Evolutionary conservation across 2,329 filamentous ascomycete species (phyloP).

Genomic region (Clarireedia homoeocarpa): DNA sequence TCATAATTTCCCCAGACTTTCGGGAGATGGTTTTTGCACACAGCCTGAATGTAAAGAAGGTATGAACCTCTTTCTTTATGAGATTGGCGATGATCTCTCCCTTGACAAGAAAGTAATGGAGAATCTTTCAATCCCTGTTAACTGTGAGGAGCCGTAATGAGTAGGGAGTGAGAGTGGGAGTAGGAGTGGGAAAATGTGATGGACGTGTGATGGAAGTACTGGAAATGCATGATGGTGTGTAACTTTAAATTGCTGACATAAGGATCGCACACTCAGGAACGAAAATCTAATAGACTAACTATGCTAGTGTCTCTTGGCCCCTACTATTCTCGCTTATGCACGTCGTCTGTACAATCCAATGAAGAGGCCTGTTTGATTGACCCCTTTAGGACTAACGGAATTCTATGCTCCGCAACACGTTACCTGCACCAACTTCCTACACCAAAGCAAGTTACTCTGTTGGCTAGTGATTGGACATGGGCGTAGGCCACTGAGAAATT

Average conservation of each 20-base stretch:
- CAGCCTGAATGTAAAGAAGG: constrained; percentile 1
- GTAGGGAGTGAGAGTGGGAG: too few species aligned
- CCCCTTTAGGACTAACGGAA: background rate
- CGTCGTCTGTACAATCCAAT: constrained; percentile 6
- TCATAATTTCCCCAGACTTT: constrained; percentile 9
- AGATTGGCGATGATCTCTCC: background rate
- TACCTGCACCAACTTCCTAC: background rate
- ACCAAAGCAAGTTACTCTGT: background rate
- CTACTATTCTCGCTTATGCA: constrained; percentile 7
- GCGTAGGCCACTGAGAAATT: background rate
- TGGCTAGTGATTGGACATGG: background rate
- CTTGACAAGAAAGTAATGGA: background rate
- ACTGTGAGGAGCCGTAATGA: too few species aligned
- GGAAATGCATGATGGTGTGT: background rate
- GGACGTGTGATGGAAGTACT: background rate
- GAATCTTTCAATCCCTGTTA: too few species aligned
- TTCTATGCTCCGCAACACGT: constrained; percentile 4
- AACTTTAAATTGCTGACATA: constrained; percentile 2
- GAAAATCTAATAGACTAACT: background rate
- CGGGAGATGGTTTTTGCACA: background rate
- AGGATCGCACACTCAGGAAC: background rate
- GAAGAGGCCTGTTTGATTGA: background rate
- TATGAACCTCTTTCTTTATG: background rate
- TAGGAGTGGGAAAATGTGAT: too few species aligned
- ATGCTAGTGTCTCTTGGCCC: background rate